Base-by-base conservation (phyloP, 305 asterid species). In the Fraxinus sp. region DNA sequence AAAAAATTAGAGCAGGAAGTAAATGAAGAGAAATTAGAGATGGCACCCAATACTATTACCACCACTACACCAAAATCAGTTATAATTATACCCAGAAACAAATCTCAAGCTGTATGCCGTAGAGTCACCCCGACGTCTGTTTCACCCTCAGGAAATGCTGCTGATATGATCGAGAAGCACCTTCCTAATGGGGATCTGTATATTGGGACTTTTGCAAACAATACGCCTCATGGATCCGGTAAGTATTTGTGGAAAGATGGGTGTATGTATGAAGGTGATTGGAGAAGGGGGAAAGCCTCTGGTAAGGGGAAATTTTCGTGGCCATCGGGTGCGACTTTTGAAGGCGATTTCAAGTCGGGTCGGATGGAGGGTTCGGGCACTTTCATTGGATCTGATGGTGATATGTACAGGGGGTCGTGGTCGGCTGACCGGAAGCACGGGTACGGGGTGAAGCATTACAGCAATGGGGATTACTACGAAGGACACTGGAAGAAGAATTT, bases 141-240 rank as follows among this genome's bases (percentile, higher is more conserved):
- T 78, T 76, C 87, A 5, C 41, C 76, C 0, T 86, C 80, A 26
- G 22, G 73, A 7, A 71, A 76, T 46, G 52, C 81, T 26, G 80
- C 80, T 30, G 64, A 24, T 66, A 44, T 74, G 57, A 76, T 92
- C 36, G 94, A 91, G 85, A 92, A 90, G 76, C 94, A 79, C 71
- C 90, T 94, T 3, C 90, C 93, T 2, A 94, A 92, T 85, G 98
- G 97, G 62, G 95, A 94, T 94, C 94, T 94, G 76, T 92, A 94
- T 79, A 88, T 89, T 33, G 97, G 95, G 0, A 87, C 90, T 7
- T 92, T 90, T 78, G 81, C 92, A 8, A 89, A 83, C 85, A 89
- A 88, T 78, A 80, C 90, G 0, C 98, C 96, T 0, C 94, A 92
- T 79, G 97, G 96, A 86, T 91, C 92, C 11, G 97, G 97, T 20